Evolutionary conservation across 73 alveolate genomes (phyloP), one percentile per base, ranked within the genome.

Genomic region (Effrenium voratum): DNA sequence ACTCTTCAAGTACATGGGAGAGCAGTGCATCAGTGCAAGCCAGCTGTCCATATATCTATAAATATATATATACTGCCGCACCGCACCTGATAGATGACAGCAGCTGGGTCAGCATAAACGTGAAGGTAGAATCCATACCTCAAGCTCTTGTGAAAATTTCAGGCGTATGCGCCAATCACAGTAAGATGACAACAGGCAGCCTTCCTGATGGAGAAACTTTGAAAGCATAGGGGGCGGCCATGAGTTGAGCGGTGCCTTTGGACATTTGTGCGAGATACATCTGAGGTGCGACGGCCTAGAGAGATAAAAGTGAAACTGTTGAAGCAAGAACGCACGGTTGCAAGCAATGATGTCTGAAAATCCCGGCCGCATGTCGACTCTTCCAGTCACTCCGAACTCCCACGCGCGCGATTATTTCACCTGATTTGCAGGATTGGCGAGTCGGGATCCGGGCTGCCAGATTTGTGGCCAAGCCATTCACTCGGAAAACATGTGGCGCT

Each of bases 121-220:
- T 90, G 97, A 55, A 90, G 38, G 36, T 90, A 90, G 57, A 90
- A 90, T 36, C 97, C 97, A 59, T 90, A 90, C 97, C 97, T 90
- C 59, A 26, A 38, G 60, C 5, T 30, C 1, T 19, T 24, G 43
- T 36, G 3, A 76, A n/a, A 24, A 38, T 38, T 36, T 32, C 22
- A 59, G 73, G 34, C 30, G 34, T 26, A 10, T 30, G 83, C 45
- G 16, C 22, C 43, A 36, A n/a, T 72, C 44, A 72, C 24, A 30
- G 41, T 72, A 30, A 8, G 34, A 12, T 32, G 46, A 28, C 45
- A n/a, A 10, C 46, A 12, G 46, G 38, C 16, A 22, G 43, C 22
- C 2, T 26, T 24, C 19, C 24, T n/a, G 24, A n/a, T 72, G 83
- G 30, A 72, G 32, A 38, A 43, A 36, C 19, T n/a, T 0, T 30